Conservation (phyloP, 176 grass and related monocot genomes). For the Stipa capillata region DNA sequence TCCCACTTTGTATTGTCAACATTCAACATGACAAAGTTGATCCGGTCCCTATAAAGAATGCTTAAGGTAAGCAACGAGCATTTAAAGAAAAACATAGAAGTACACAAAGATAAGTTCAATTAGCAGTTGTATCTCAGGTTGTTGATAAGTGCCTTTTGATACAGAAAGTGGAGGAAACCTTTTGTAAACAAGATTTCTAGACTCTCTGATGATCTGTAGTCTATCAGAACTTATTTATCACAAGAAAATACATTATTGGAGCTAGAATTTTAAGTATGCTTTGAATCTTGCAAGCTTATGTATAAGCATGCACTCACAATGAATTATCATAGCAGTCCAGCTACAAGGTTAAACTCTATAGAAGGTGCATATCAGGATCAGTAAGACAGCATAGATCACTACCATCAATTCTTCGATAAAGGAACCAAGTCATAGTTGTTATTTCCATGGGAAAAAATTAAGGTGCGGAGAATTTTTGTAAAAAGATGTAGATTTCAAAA, state of each 20-base stretch:
- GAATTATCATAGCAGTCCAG: neutral
- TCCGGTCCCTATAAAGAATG: conserved; percentile 42
- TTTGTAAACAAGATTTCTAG: neutral
- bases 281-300: neutral
- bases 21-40: conserved; percentile 98
- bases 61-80: neutral
- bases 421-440: neutral
- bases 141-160: neutral
- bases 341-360: neutral
- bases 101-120: neutral
- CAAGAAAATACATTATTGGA: neutral
- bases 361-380: neutral
- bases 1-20: conserved; percentile 99
- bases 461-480: neutral
- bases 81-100: neutral
- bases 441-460: neutral
- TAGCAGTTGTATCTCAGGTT: neutral
- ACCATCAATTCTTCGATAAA: neutral
- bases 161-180: neutral
- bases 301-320: neutral
- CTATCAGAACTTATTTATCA: neutral
- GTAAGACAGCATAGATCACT: neutral
- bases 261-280: neutral
- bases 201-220: neutral
- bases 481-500: neutral